A percentile compares a stretch with the other conserved stretches of the same genome.
These are phyloP conservation scores for Macadamia tetraphylla DNA, from an alignment of 164 flowering plant genomes.

Conservation along the genomic window DNA sequence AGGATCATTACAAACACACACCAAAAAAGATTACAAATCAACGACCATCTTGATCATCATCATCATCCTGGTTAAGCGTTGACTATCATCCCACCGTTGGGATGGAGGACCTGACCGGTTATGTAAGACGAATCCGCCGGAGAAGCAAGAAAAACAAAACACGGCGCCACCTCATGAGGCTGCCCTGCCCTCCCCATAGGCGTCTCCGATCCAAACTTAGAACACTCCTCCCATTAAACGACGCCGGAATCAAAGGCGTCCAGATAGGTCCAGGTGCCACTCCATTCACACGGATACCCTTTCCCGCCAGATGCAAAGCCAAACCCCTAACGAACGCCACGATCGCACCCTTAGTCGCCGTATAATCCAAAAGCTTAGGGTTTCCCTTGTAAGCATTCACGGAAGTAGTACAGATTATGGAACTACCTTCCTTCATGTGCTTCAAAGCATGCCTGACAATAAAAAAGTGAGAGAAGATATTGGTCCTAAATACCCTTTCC, in stretches of 20 bases:
- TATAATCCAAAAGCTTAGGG: conserved; percentile 52
- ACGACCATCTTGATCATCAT: too few species aligned
- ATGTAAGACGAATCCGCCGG: conserved; percentile 50
- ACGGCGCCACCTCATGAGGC: conserved; percentile 63
- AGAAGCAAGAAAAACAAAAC: conserved; percentile 64
- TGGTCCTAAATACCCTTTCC: conserved; percentile 58
- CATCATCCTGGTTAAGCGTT: too few species aligned
- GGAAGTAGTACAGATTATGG: conserved; percentile 67
- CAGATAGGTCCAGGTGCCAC: conserved; percentile 82
- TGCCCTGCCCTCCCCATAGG: conserved; percentile 87
- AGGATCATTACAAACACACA: too few species aligned
- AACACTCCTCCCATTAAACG: conserved; percentile 40
- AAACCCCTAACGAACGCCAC: conserved; percentile 64
- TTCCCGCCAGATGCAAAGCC: conserved; percentile 47
- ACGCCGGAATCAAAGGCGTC: conserved; percentile 71
- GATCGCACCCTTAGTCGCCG: conserved; percentile 75
- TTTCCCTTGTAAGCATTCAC: conserved; percentile 65
- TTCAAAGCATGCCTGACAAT: conserved; percentile 57
- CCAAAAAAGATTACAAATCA: too few species aligned
- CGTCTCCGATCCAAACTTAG: conserved; percentile 48
- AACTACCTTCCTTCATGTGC: conserved; percentile 67
- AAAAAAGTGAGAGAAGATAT: conserved; percentile 52
- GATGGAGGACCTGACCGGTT: conserved; percentile 73
- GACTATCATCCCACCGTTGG: conserved; percentile 46
- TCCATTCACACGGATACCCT: conserved; percentile 72